Base-by-base conservation (phyloP, 495 filamentous ascomycete genomes). In the Cryomyces antarcticus region DNA sequence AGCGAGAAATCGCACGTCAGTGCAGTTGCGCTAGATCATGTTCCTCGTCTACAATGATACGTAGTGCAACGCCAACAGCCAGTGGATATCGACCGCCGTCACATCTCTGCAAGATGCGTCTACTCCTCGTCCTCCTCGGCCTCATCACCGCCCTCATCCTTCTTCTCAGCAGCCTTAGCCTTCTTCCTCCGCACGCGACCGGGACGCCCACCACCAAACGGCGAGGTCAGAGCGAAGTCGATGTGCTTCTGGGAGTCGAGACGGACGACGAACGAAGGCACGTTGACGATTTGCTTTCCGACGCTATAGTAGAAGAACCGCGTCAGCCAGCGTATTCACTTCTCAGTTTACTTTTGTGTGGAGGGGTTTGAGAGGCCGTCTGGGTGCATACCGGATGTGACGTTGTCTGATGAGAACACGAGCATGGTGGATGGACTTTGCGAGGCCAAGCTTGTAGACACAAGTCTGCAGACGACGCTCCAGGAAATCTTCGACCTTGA, bases 201-300 rank as follows among this genome's bases (percentile, higher is more conserved):
- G 55, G 82, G 81, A 59, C 89, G 87, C 57, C 89, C 89, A 63
- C 89, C 88, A 69, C 89, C 89, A 60, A 93, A 94, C 56, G 89
- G 92, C 54, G 89, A 95, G 64, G 76, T 89, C 43, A 97, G 78
- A 44, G 89, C 76, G 65, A 97, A 97, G 74, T 97, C 89, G 58
- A 97, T 97, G 79, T 97, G 89, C 80, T 97, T 97, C 74, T 97
- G 89, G 55, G 87, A 94, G 73, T 97, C 89, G 52, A 97, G 84
- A 67, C 89, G 89, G 65, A 97, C 89, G 62, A 97, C 73, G 79
- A 92, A 97, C 31, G 88, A 95, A 41, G 89, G 89, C 28, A 97
- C 89, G 67, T 96, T 97, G 73, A 97, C 89, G 67, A 97, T 96
- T 75, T 97, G 89, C 81, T 96, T 96, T 65, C 89, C 89, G 61